Conservation (phyloP, 1,284 basidiomycete species). For the Peniophora sp. region DNA sequence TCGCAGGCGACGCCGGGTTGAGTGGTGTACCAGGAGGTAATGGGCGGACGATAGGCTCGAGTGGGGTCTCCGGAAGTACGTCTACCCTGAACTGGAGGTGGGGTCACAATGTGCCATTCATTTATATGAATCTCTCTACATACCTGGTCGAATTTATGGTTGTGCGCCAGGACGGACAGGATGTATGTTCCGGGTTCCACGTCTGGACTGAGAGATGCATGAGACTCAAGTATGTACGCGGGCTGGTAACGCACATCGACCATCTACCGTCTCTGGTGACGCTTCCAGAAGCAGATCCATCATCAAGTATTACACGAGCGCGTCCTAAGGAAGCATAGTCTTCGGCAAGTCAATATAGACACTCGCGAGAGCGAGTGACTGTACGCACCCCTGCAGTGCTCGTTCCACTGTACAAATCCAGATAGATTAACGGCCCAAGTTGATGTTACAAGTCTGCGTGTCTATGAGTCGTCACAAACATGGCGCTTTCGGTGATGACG, state of each 20-base stretch:
- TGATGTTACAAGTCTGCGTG: slow-evolving; percentile 18
- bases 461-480: neutral
- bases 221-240: neutral
- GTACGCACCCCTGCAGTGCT: slow-evolving; percentile 48
- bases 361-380: neutral
- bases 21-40: slow-evolving; percentile 65
- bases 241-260: slow-evolving; percentile 41
- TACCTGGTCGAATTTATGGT: slow-evolving; percentile 65
- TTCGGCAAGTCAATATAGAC: slow-evolving; percentile 13
- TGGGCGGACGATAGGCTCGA: slow-evolving; percentile 48
- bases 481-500: neutral
- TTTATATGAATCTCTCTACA: slow-evolving; percentile 10
- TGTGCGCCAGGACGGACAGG: slow-evolving; percentile 56
- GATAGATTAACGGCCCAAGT: slow-evolving; percentile 42
- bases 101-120: neutral
- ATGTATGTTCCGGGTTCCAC: slow-evolving; percentile 60
- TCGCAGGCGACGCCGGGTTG: slow-evolving; percentile 44
- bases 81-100: slow-evolving; percentile 53
- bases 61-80: slow-evolving; percentile 33
- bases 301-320: slow-evolving; percentile 53
- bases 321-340: slow-evolving; percentile 42
- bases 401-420: slow-evolving; percentile 60
- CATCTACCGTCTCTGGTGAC: slow-evolving; percentile 54
- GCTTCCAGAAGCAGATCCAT: slow-evolving; percentile 42
- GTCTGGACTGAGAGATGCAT: slow-evolving; percentile 36